These are phyloP conservation scores for Fusarium cyanostomum DNA, from an alignment of 2,329 filamentous ascomycete species.

Conservation along the genomic window DNA sequence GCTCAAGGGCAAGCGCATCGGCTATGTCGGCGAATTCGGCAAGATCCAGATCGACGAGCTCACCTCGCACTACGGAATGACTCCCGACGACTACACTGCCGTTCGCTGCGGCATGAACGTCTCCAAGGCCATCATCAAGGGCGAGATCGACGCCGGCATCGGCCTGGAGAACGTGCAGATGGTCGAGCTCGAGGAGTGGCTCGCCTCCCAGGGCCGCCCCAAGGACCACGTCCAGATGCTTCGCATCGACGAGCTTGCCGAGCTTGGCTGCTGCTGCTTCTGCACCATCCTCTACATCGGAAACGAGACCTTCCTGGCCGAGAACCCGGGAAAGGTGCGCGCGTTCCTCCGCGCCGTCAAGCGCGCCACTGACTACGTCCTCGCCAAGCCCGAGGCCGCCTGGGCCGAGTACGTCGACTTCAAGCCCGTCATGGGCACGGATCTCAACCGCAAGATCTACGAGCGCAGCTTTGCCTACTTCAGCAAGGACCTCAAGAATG, in stretches of 20 bases:
- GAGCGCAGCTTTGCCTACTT: constrained; percentile 83
- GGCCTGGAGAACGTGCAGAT: constrained; percentile 85
- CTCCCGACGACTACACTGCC: constrained; percentile 76
- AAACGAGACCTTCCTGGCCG: constrained; percentile 74
- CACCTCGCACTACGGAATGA: constrained; percentile 80
- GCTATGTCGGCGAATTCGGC: constrained; percentile 83
- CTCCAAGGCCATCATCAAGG: constrained; percentile 77
- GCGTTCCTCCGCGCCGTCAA: constrained; percentile 79
- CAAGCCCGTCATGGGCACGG: constrained; percentile 75
- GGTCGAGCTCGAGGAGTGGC: constrained; percentile 84
- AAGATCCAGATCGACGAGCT: constrained; percentile 87
- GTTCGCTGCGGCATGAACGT: constrained; percentile 86
- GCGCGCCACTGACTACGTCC: constrained; percentile 76
- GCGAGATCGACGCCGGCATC: constrained; percentile 77
- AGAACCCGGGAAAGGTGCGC: constrained; percentile 71
- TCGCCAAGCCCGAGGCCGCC: constrained; percentile 68
- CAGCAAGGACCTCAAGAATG: constrained; percentile 78
- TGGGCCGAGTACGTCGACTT: constrained; percentile 76
- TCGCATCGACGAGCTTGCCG: constrained; percentile 81
- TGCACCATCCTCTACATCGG: constrained; percentile 84
- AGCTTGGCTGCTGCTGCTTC: constrained; percentile 86
- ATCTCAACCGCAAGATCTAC: constrained; percentile 80
- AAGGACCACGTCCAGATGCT: constrained; percentile 80
- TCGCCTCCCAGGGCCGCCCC: constrained; percentile 68
- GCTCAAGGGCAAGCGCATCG: constrained; percentile 79